phyloP scores from a whole-genome alignment of 2,329 filamentous ascomycete genomes.

The Arthrinium puccinioides region DNA sequence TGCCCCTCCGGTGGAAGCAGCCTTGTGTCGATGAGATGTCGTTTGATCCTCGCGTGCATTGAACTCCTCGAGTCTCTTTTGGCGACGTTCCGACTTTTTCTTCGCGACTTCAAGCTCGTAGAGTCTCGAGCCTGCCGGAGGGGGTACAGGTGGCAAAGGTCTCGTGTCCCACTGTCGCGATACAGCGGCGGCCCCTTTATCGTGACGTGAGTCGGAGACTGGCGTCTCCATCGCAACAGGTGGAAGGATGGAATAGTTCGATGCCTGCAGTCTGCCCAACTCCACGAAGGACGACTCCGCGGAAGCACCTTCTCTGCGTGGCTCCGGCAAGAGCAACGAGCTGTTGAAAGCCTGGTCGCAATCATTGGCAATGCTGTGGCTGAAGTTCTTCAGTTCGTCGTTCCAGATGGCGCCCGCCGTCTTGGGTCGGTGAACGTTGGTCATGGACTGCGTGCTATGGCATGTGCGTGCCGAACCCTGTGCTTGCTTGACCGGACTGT shows the following conservation, averaged over 20 bases:
- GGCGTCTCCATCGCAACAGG: conserved; percentile 8
- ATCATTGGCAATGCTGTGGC: conserved; percentile 77
- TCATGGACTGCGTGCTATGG: conserved; percentile 14
- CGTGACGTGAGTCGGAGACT: conserved; percentile 4
- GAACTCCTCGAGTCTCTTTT: conserved; percentile 3
- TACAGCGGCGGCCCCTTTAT: conserved; percentile 6
- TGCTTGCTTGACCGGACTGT: conserved; percentile 12
- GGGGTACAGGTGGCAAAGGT: conserved; percentile 43
- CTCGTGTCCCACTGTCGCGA: conserved; percentile 34
- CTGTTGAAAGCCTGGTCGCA: conserved; percentile 90
- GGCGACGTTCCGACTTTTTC: conserved; percentile 8
- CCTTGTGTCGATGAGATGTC: conserved; percentile 11
- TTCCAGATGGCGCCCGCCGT: conserved; percentile 33
- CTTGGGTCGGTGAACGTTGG: conserved; percentile 12
- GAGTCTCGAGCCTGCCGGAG: conserved; percentile 21
- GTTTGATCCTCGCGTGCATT: conserved; percentile 9
- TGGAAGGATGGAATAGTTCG: no score
- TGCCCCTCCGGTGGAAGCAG: conserved; percentile 5
- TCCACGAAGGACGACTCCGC: not conserved
- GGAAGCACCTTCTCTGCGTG: conserved; percentile 2
- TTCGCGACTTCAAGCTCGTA: conserved; percentile 16
- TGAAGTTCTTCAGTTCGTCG: conserved; percentile 78
- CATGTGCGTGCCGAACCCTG: conserved; percentile 6
- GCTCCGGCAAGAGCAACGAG: conserved; percentile 30
- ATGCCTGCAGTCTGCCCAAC: no score